These are phyloP conservation scores for Eleusine indica DNA, from an alignment of 176 grass and related monocot species.

Conservation along the genomic window DNA sequence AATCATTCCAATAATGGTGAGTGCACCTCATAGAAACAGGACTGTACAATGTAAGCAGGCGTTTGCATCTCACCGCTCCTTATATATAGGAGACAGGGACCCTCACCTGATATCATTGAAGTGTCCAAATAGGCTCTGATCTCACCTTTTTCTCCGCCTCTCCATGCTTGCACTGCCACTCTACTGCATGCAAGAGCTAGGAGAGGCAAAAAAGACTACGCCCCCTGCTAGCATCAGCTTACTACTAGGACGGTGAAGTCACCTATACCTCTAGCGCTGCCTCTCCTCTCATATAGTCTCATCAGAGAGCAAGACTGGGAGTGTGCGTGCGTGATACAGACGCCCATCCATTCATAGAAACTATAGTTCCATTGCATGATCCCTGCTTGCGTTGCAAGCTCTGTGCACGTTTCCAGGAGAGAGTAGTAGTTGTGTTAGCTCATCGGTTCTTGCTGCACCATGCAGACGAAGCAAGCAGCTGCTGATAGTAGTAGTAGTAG, in stretches of 20 bases:
- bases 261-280: constrained; percentile 31
- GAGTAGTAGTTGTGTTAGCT: constrained; percentile 20
- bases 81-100: constrained; percentile 61
- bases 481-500: neutral
- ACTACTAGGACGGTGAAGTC: constrained; percentile 23
- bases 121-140: constrained; percentile 36
- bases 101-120: constrained; percentile 38
- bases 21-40: constrained; percentile 41
- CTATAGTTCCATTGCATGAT: constrained; percentile 31
- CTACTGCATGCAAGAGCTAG: constrained; percentile 47
- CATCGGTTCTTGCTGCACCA: constrained; percentile 4
- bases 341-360: neutral
- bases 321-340: neutral
- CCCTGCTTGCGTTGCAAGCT: constrained; percentile 13
- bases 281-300: constrained; percentile 5
- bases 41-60: constrained; percentile 50
- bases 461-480: constrained; percentile 33
- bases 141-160: constrained; percentile 33
- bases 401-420: constrained; percentile 10
- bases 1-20: constrained; percentile 43
- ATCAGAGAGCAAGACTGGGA: constrained; percentile 22
- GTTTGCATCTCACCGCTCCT: constrained; percentile 49
- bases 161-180: constrained; percentile 50
- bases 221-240: constrained; percentile 24
- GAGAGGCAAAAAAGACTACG: constrained; percentile 43